These are phyloP conservation scores for Mortierella sp. DNA, from an alignment of 371 early-diverging fungal genomes.

Conservation along the genomic window DNA sequence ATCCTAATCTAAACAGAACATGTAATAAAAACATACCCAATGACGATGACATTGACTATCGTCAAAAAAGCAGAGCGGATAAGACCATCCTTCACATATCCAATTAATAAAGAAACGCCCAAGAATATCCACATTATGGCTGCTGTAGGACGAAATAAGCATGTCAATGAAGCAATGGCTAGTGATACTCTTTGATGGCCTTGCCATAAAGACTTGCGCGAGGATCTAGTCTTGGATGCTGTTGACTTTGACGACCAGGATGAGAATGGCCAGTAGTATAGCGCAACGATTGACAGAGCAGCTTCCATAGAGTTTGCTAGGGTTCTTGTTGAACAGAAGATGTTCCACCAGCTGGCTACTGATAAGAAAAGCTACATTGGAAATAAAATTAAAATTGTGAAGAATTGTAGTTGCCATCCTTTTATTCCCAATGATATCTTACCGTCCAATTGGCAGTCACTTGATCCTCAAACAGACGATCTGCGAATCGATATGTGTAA, in stretches of 20 bases:
- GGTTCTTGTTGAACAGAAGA: constrained; percentile 79
- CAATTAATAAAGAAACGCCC: constrained; percentile 65
- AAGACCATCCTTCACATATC: constrained; percentile 21
- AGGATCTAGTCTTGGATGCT: neutral
- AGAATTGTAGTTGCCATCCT: neutral
- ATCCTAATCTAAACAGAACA: neutral
- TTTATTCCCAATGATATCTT: constrained; percentile 43
- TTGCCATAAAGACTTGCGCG: neutral
- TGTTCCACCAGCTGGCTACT: constrained; percentile 86
- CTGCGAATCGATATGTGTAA: constrained; percentile 79
- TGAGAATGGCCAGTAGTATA: constrained; percentile 82
- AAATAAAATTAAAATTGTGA: neutral
- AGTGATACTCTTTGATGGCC: constrained; percentile 60
- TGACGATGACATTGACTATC: constrained; percentile 6
- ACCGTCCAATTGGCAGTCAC: constrained; percentile 74
- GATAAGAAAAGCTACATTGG: constrained; percentile 75
- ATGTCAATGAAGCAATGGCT: constrained; percentile 78
- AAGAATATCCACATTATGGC: constrained; percentile 85
- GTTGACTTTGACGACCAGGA: constrained; percentile 9
- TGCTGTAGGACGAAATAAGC: constrained; percentile 89
- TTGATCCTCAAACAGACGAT: constrained; percentile 62
- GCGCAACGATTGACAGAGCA: constrained; percentile 70
- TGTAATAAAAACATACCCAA: constrained; percentile 22
- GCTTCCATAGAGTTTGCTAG: constrained; percentile 82
- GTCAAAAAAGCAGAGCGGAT: constrained; percentile 16